Base-by-base conservation (phyloP, 2,329 filamentous ascomycete species). In the Aspergillus sp. region DNA sequence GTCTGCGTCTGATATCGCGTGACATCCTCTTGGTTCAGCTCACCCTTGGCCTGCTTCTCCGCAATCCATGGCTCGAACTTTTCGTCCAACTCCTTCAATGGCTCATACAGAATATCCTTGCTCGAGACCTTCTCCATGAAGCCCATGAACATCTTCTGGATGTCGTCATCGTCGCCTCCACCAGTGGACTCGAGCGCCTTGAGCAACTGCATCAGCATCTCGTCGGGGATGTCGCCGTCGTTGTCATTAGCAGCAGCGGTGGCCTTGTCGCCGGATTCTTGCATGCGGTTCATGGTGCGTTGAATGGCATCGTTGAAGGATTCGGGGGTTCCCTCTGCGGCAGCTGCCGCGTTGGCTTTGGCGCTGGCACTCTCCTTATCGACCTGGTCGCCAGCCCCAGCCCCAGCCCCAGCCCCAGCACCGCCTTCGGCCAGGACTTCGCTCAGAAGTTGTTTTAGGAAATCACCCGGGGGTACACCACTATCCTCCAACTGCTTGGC, bases 111-210 rank as follows among this genome's bases (percentile, higher is more conserved):
- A 52, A 98, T 96, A 57, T 97, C 93, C 73, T 95, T 97, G 68
- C 94, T 95, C 3, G 93, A 97, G 52, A 98, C 77, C 68, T 98
- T 90, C 71, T 97, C 88, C 91, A 98, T 97, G 88, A 97, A 95
- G 45, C 86, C 87, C 77, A 94, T 81, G 49, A 98, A 79, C 82
- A 97, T 88, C 71, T 94, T 91, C 48, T 88, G 89, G 59, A 97
- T 86, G 57, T 94, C 89, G 58, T 93, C 89, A 47, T 96, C 88
- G 49, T 73, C 71, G 7, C 79, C 73, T 1, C 73, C 67, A 27
- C 76, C 77, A 5, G 81, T 76, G 26, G 79, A 77, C 59, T 88
- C 85, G 72, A 96, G 83, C 52, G 93, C 86, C 67, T 93, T 93
- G 60, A 98, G 77, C 74, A 98, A 82, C 65, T 96, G 86, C n/a